Evolutionary conservation across 352 stramenopile species (phyloP).

Genomic region (Globisporangium mamillatum): DNA sequence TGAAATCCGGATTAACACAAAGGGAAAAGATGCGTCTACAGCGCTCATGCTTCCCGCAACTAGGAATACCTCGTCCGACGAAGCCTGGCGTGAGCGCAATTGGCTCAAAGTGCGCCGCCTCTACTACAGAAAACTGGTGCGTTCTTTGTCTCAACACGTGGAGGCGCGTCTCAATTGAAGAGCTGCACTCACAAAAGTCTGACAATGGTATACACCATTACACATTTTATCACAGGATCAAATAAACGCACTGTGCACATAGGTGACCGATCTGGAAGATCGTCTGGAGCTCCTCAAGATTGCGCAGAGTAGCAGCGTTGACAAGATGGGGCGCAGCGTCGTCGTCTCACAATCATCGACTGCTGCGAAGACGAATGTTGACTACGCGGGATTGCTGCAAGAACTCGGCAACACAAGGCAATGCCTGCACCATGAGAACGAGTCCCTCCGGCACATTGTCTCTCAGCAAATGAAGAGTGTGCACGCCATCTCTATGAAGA

Average conservation of each 20-base stretch:
- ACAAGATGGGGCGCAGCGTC: neutral
- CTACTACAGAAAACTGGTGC: constrained; percentile 21
- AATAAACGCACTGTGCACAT: constrained; percentile 2
- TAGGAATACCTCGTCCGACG: too few relatives aligned
- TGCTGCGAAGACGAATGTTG: neutral
- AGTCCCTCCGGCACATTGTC: neutral
- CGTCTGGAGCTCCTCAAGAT: neutral
- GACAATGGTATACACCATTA: too few relatives aligned
- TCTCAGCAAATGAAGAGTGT: constrained; percentile 2
- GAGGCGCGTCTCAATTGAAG: too few relatives aligned
- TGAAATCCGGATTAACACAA: too few relatives aligned
- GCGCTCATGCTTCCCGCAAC: too few relatives aligned
- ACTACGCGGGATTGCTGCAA: neutral
- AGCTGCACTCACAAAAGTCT: too few relatives aligned
- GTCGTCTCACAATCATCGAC: neutral
- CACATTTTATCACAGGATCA: constrained; percentile 14
- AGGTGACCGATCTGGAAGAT: constrained; percentile 2
- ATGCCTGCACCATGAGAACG: constrained; percentile 14
- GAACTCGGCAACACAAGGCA: constrained; percentile 1
- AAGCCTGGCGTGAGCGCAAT: constrained; percentile 18
- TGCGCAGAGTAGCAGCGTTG: neutral
- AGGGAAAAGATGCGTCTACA: too few relatives aligned
- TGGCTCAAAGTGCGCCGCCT: constrained; percentile 16
- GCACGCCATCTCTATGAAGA: constrained; percentile 6
- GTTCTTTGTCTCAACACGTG: too few relatives aligned